These are phyloP conservation scores for Ceratopteris richardii DNA, from an alignment of 75 land plant genomes.

Conservation along the genomic window DNA sequence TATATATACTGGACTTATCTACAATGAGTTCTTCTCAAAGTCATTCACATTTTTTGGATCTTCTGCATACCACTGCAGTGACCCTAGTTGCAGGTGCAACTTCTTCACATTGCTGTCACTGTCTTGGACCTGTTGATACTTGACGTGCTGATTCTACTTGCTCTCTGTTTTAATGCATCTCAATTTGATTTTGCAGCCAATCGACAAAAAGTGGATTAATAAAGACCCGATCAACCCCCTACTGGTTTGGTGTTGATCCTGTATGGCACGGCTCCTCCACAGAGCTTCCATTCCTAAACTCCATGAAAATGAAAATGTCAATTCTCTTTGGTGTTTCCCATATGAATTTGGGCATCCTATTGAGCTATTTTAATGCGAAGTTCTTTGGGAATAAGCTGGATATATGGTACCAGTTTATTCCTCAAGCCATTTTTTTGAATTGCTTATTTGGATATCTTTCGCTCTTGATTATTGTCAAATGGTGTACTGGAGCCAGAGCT, in stretches of 20 bases:
- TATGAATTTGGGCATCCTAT: conserved; percentile 87
- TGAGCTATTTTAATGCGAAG: conserved; percentile 87
- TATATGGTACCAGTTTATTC: conserved; percentile 89
- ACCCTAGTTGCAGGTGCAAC: conserved; percentile 63
- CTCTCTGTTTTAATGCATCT: background rate
- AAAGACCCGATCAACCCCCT: conserved; percentile 48
- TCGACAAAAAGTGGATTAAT: conserved; percentile 66
- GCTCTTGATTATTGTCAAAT: conserved; percentile 82
- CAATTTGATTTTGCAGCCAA: conserved; percentile 32
- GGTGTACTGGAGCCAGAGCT: conserved; percentile 90
- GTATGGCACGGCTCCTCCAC: conserved; percentile 88
- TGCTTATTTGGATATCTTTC: conserved; percentile 95
- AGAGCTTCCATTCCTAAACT: conserved; percentile 89
- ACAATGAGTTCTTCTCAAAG: conserved; percentile 97
- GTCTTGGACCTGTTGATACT: no score
- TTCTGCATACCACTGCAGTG: conserved; percentile 87
- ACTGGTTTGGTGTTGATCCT: conserved; percentile 96
- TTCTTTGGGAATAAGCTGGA: conserved; percentile 59
- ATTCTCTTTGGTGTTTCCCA: conserved; percentile 90
- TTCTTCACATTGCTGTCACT: background rate
- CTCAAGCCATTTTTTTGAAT: conserved; percentile 85
- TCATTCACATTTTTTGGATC: conserved; percentile 66
- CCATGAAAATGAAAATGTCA: conserved; percentile 99
- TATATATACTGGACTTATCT: conserved; percentile 90
- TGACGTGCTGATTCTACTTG: conserved; percentile 1